These are phyloP conservation scores for Pelargonium fulgidum DNA, from an alignment of 441 rosid genomes.

Conservation along the genomic window DNA sequence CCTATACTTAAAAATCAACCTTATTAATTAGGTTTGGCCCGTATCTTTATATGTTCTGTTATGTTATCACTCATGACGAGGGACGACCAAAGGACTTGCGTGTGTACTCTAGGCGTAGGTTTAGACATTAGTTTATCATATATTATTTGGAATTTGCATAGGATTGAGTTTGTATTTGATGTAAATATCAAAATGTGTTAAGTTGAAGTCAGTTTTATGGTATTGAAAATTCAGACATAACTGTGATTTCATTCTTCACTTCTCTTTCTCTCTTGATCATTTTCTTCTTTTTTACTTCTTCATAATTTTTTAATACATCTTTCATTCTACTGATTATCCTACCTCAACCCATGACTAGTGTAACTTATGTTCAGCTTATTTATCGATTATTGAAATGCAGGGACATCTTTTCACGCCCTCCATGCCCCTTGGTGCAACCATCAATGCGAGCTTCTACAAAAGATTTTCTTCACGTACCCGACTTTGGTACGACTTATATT, in stretches of 20 bases:
- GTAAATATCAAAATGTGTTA: too few species aligned
- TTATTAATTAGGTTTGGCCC: not conserved
- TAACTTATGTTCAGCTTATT: slow-evolving; percentile 6
- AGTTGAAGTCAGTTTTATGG: too few species aligned
- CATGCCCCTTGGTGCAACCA: slow-evolving; percentile 89
- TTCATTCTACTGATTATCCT: too few species aligned
- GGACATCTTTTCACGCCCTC: slow-evolving; percentile 81
- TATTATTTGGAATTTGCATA: too few species aligned
- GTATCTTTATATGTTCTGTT: not conserved
- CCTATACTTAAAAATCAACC: not conserved
- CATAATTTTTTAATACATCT: too few species aligned
- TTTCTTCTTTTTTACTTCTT: not conserved
- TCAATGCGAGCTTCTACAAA: slow-evolving; percentile 52
- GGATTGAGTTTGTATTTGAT: too few species aligned
- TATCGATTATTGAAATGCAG: slow-evolving; percentile 46
- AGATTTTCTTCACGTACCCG: slow-evolving; percentile 50
- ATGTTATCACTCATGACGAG: slow-evolving; percentile 1
- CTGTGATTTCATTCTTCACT: not conserved
- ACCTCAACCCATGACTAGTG: too few species aligned
- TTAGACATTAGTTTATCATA: too few species aligned
- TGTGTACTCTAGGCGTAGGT: too few species aligned
- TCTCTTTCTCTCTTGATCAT: not conserved
- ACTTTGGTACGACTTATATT: slow-evolving; percentile 53
- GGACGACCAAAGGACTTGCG: too few species aligned
- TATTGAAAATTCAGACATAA: not conserved